Evolutionary conservation across 768 basidiomycete genomes (phyloP), one percentile per base, ranked within the genome.

Genomic region (Russula compacta): DNA sequence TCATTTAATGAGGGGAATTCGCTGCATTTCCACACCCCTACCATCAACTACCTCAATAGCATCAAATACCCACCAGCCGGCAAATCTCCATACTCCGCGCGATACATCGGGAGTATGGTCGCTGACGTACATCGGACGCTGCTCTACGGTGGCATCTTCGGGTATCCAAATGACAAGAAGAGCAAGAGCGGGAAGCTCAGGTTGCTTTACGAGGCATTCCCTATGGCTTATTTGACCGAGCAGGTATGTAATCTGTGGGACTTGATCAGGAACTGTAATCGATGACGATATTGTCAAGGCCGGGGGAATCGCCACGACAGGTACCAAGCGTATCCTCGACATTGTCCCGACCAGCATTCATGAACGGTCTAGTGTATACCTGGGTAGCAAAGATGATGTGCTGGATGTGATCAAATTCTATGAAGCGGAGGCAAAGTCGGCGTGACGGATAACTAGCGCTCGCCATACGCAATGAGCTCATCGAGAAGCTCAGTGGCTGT

Each of bases 1-100:
- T 98, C 95, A 3, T 95, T 98, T 81, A 99, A 99, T 73, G 97
- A 99, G 77, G 97, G 97, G 63, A 99, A 99, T 77, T 83, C 93
- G 36, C 79, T 92, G 81, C 95, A 95, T 76, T 98, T 97, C 79
- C 78, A 94, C 73, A 74, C 82, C 50, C 93, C 89, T 17, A 89
- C 91, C 51, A 75, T 75, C 53, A 82, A 84, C 46, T 95, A 95
- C 74, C 82, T 95, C 61, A 85, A 90, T 64, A 89, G 88, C 65
- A 91, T 95, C 81, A 95, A 99, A 75, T 93, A 81, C 72, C 95
- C 95, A 1, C 71, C 82, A 48, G 73, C 81, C 52, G 85, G 84
- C 38, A 93, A 86, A 73, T 76, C 83, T 29, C 95, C 95, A 10
- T 95, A 97, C 71, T 92, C 88, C 64, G 86, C 90, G 65, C 83